Conservation (phyloP, 768 basidiomycete genomes). For the Rhizopogon rudus region DNA sequence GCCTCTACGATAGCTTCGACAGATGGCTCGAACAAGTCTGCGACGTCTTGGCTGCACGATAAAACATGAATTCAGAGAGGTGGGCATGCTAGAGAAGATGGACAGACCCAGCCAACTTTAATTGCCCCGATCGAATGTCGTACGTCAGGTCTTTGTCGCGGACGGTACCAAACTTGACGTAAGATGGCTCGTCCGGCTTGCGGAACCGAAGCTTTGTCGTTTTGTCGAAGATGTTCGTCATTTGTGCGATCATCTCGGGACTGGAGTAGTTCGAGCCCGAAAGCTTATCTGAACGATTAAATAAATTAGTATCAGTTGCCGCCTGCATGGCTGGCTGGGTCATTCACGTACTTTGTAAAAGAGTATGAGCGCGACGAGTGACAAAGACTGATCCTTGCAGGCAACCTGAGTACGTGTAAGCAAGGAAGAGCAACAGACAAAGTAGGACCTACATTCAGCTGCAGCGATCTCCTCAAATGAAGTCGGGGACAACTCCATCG, state of each 20-base stretch:
- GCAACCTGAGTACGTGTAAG: constrained; percentile 19
- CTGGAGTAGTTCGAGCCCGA: constrained; percentile 22
- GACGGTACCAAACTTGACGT: constrained; percentile 33
- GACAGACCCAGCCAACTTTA: constrained; percentile 32
- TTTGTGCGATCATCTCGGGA: constrained; percentile 24
- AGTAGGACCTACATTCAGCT: constrained; percentile 20
- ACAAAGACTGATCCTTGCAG: constrained; percentile 35
- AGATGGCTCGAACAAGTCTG: constrained; percentile 38
- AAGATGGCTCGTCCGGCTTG: constrained; percentile 26
- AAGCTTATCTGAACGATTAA: constrained; percentile 18
- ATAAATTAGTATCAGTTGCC: not conserved
- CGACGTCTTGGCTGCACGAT: constrained; percentile 27
- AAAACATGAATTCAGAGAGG: not conserved
- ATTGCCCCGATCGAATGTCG: constrained; percentile 32
- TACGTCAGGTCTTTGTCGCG: constrained; percentile 28
- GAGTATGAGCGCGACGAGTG: constrained; percentile 20
- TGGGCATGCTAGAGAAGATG: not conserved
- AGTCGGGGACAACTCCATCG: constrained; percentile 14
- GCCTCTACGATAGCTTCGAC: constrained; percentile 30
- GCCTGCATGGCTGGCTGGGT: not conserved
- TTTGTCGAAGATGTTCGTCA: constrained; percentile 31
- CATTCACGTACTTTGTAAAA: constrained; percentile 21
- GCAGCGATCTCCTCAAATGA: constrained; percentile 31
- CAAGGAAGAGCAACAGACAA: not conserved
- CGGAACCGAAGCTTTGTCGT: constrained; percentile 37